Conservation (phyloP, 2,329 filamentous ascomycete genomes). For the Pezicula carpinea region DNA sequence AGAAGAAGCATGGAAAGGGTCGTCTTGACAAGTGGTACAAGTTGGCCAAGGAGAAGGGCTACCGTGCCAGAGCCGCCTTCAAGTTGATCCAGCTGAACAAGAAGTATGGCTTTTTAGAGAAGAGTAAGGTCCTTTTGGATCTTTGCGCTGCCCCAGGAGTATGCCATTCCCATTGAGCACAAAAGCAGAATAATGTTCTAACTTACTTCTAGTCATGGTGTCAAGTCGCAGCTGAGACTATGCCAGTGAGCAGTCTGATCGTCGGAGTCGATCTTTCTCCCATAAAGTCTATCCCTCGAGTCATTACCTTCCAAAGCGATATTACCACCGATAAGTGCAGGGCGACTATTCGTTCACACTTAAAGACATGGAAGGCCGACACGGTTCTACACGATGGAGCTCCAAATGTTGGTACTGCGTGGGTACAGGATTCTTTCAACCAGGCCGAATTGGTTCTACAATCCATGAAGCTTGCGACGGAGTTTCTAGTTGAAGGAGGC, state of each 20-base stretch:
- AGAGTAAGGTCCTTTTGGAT: constrained; percentile 94
- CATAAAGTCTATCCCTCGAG: constrained; percentile 91
- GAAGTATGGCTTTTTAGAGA: constrained; percentile 97
- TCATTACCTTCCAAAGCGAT: constrained; percentile 94
- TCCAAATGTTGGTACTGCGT: constrained; percentile 95
- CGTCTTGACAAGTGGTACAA: constrained; percentile 99
- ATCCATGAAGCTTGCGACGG: constrained; percentile 87
- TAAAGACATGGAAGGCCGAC: constrained; percentile 96
- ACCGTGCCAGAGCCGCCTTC: constrained; percentile 91
- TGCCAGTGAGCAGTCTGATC: constrained; percentile 86
- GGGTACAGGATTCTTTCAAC: constrained; percentile 97
- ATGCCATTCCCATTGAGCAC: constrained; percentile 33
- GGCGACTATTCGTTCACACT: constrained; percentile 78
- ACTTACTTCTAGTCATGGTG: constrained; percentile 70
- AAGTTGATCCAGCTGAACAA: constrained; percentile 98
- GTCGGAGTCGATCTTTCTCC: constrained; percentile 91
- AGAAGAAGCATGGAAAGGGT: constrained; percentile 98
- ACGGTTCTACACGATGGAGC: constrained; percentile 95
- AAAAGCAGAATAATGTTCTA: constrained; percentile 10
- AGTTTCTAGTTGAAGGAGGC: constrained; percentile 84
- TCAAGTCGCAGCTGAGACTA: constrained; percentile 92
- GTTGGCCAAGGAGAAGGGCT: constrained; percentile 96
- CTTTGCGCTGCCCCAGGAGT: constrained; percentile 94
- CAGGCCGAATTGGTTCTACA: constrained; percentile 91
- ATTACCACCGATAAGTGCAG: constrained; percentile 97